Conservation (phyloP, 2,329 filamentous ascomycete genomes). For the Aphanocladium album region DNA sequence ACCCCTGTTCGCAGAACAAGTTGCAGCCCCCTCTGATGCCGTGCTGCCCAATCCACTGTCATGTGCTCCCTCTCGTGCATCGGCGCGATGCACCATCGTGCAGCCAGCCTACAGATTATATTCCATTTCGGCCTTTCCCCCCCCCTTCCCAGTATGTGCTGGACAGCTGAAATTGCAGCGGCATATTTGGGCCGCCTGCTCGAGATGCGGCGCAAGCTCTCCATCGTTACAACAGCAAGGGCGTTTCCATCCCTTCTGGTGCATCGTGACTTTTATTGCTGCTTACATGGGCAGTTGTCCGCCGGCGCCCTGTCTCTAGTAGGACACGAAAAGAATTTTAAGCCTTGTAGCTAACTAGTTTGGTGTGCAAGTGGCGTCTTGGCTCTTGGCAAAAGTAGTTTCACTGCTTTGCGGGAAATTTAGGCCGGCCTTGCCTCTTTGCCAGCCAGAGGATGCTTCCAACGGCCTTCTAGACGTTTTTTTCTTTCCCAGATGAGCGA, state of each 20-base stretch:
- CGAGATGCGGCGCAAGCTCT: background rate
- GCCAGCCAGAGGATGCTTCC: background rate
- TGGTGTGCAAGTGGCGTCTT: background rate
- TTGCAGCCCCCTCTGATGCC: background rate
- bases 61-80: background rate
- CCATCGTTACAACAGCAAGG: too few species aligned
- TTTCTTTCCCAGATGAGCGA: background rate
- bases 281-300: background rate
- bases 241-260: too few species aligned
- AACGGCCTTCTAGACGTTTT: background rate
- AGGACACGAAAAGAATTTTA: background rate
- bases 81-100: background rate
- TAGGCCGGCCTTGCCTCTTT: background rate
- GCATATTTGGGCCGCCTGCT: background rate
- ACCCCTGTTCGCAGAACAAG: slow-evolving; percentile 1
- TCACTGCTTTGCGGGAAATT: background rate
- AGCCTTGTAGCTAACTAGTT: background rate
- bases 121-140: background rate
- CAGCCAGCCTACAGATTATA: background rate
- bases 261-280: background rate
- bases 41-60: slow-evolving; percentile 3
- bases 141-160: background rate
- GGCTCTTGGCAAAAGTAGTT: background rate
- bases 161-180: background rate
- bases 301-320: background rate